Conservation (phyloP, 2,329 filamentous ascomycete genomes). For the Aspergillus fijiensis region DNA sequence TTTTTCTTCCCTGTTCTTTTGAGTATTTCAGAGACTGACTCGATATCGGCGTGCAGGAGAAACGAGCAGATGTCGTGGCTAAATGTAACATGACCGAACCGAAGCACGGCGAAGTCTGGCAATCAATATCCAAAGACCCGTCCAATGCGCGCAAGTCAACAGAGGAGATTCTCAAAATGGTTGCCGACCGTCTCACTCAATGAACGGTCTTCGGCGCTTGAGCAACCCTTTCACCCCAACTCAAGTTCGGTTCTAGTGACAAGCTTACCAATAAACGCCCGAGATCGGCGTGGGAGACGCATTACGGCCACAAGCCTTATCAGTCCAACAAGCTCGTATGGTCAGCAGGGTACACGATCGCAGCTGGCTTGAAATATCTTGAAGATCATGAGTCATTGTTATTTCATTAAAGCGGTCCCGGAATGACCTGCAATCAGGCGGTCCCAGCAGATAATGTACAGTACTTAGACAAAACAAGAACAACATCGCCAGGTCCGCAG, state of each 20-base stretch:
- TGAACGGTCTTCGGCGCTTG: background rate
- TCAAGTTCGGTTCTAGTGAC: background rate
- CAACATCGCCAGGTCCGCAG: background rate
- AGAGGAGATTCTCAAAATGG: conserved; percentile 81
- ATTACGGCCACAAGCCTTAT: background rate
- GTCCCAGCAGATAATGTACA: conserved; percentile 5
- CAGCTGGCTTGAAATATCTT: background rate
- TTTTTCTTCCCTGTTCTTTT: background rate
- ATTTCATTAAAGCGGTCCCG: background rate
- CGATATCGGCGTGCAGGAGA: conserved; percentile 57
- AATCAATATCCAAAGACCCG: conserved; percentile 79
- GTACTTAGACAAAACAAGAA: background rate
- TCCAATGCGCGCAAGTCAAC: conserved; percentile 70
- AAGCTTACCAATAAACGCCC: background rate
- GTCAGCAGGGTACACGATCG: background rate
- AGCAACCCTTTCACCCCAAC: background rate
- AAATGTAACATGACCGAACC: conserved; percentile 85
- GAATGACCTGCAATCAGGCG: background rate
- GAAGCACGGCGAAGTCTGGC: conserved; percentile 90
- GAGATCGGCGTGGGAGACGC: background rate
- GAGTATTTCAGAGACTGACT: conserved; percentile 7
- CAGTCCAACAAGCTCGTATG: background rate
- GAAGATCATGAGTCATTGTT: background rate
- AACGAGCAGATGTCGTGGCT: conserved; percentile 76
- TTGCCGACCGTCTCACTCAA: conserved; percentile 53